Evolutionary conservation across 768 basidiomycete species (phyloP), one percentile per base, ranked within the genome.

Genomic region (Calocera cornea): DNA sequence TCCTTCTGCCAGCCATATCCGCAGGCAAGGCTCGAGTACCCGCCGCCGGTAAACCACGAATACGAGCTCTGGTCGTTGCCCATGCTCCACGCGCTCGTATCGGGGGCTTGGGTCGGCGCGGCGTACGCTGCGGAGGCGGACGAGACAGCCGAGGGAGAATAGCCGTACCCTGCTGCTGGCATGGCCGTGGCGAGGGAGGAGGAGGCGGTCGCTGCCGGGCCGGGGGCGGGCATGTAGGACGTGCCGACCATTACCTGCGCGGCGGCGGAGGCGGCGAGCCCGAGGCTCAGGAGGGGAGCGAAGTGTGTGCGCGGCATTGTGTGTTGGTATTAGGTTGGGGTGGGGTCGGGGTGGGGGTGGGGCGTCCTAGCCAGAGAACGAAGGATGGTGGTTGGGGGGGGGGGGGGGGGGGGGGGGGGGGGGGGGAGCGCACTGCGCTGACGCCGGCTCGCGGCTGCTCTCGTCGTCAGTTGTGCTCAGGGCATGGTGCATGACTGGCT

Each of bases 1-100:
- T 74, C 75, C 76, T 86, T 87, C 63, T 75, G 71, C 72, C 85
- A 86, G 29, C 87, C 88, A 73, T 90, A 90, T 64, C 88, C 88
- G 73, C 88, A 90, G 70, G 81, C 76, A 75, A 89, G 76, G 74
- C 79, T 82, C 74, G 80, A 79, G 76, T 89, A 90, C 31, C 87
- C 88, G 67, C 87, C 88, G 36, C 73, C 72, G 75, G 77, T 78
- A 77, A 86, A 87, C 34, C 81, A 79, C 14, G 81, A 78, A 74
- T 89, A 89, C 33, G 84, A 83, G 83, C 85, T 85, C 69, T 71
- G 69, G 34, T 76, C 68, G 11, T 78, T 73, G 24, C 75, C 36
- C 47, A 76, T 75, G 14, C 78, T 71, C 41, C 80, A 74, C n/a
- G 77, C 71, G 27, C 73, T 49, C 29, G 78, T 77, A 72, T 76